Base-by-base conservation (phyloP, 768 basidiomycete species). In the Phanerochaete carnosa region DNA sequence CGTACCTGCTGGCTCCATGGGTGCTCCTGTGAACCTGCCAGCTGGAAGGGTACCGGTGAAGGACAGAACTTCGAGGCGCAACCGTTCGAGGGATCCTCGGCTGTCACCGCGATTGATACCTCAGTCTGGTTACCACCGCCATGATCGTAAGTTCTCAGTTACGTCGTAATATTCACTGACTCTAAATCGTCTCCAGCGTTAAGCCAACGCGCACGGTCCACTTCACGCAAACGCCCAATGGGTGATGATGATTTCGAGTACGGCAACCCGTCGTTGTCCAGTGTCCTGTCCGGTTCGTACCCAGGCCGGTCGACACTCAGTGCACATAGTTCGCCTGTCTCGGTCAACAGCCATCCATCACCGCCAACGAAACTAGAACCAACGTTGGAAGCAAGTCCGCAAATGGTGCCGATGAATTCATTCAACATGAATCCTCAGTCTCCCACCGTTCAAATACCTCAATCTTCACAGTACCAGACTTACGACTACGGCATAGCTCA, bases 311-410 rank as follows among this genome's bases (percentile, higher is more conserved):
- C 79, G 13, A 80, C 72, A 45, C 74, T 81, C 11, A 90, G 88
- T 68, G 79, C 85, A 8, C 89, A 90, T 65, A 88, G 90, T 69
- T 92, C 90, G 15, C 90, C 90, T 1, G 83, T 84, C 2, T 92
- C 90, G 13, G 83, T 78, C 15, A 86, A 87, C 63, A 70, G 74
- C 71, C 74, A 88, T 28, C 88, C 90, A 2, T 92, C 90, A 2
- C 90, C 90, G 16, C 75, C 85, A 6, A 83, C 85, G 25, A 75
- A 75, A 13, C 67, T 78, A 43, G 84, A 84, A 58, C 72, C 79
- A 26, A 70, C 78, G 1, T 76, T 78, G 60, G 86, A 89, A 62
- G 75, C 79, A 13, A 85, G 83, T 66, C 83, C 88, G n/a, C 80
- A 76, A 45, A 72, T 84, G 57, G 72, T 80, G 45, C 69, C 80